Evolutionary conservation across 306 rosid genomes (phyloP).

Genomic region (Carpinus fangiana): DNA sequence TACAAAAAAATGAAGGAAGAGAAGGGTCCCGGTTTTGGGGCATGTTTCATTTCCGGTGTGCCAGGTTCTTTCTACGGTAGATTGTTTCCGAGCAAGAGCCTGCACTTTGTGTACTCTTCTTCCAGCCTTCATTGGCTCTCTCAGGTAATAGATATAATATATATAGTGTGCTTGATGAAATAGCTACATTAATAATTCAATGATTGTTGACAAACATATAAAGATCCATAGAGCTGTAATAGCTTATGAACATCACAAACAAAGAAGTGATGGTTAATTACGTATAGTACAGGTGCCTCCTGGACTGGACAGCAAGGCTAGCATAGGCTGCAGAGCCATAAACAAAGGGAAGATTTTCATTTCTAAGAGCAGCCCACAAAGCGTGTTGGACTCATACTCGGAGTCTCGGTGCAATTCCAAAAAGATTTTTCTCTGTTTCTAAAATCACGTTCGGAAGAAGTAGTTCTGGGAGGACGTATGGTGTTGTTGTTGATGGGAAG

Average conservation of each 20-base stretch:
- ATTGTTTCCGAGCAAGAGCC: conserved; percentile 42
- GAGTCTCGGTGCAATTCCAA: conserved; percentile 44
- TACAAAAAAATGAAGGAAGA: conserved; percentile 27
- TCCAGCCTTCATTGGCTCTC: conserved; percentile 84
- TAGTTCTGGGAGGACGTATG: conserved; percentile 54
- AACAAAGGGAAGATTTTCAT: conserved; percentile 75
- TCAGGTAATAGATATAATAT: conserved; percentile 12
- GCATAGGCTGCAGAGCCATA: neutral
- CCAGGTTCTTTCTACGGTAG: conserved; percentile 69
- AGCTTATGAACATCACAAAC: neutral
- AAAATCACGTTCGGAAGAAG: conserved; percentile 53
- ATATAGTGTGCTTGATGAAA: no score
- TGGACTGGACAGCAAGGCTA: conserved; percentile 27
- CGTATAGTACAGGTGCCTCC: conserved; percentile 38
- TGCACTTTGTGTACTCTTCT: conserved; percentile 72
- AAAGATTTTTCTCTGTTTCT: conserved; percentile 56
- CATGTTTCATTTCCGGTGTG: conserved; percentile 44
- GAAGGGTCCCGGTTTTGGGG: conserved; percentile 24
- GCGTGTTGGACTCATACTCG: conserved; percentile 58
- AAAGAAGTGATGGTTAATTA: neutral
- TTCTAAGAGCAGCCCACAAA: conserved; percentile 57
- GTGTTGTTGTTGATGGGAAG: conserved; percentile 69
- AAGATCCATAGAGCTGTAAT: no score
- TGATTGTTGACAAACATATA: no score
- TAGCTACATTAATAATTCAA: no score